Percentiles rank a stretch among this genome's conserved stretches.
phyloP scores from a whole-genome alignment of 75 land plant genomes.

The Cunninghamia lanceolata region DNA sequence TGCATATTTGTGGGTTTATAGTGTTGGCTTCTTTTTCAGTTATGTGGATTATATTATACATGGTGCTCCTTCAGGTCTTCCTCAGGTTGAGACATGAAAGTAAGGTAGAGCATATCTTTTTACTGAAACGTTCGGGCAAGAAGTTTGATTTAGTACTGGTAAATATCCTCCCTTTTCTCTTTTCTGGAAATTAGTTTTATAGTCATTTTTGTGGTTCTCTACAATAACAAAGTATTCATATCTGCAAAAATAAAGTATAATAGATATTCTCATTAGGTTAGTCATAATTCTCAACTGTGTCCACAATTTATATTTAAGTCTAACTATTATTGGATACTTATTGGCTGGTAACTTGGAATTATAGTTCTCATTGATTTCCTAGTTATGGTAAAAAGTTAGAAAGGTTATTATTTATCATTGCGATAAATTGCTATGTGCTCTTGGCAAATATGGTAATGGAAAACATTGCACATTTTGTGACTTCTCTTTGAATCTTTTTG shows the following conservation, averaged over 20 bases:
- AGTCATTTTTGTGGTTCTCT: not conserved
- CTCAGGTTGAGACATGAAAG: conserved; percentile 74
- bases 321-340: not conserved
- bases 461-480: not conserved
- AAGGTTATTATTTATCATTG: not conserved
- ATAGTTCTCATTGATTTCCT: not conserved
- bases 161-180: not conserved
- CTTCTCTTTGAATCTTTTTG: not conserved
- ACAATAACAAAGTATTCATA: not conserved
- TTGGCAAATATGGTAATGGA: not conserved
- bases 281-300: not conserved
- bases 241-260: not conserved
- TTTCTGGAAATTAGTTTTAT: not conserved
- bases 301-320: not conserved
- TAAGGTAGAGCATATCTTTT: conserved; percentile 69
- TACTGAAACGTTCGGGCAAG: conserved; percentile 48
- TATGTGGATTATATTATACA: not conserved
- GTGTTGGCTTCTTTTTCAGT: conserved; percentile 3
- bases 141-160: conserved; percentile 59
- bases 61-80: conserved; percentile 55
- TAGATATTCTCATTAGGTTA: not conserved
- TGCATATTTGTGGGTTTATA: not conserved
- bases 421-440: not conserved
- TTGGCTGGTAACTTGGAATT: not conserved
- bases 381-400: not conserved